A percentile compares a stretch with the other conserved stretches of the same genome.
Conservation (phyloP, 208 protist genomes). For the Leishmania braziliensis region DNA sequence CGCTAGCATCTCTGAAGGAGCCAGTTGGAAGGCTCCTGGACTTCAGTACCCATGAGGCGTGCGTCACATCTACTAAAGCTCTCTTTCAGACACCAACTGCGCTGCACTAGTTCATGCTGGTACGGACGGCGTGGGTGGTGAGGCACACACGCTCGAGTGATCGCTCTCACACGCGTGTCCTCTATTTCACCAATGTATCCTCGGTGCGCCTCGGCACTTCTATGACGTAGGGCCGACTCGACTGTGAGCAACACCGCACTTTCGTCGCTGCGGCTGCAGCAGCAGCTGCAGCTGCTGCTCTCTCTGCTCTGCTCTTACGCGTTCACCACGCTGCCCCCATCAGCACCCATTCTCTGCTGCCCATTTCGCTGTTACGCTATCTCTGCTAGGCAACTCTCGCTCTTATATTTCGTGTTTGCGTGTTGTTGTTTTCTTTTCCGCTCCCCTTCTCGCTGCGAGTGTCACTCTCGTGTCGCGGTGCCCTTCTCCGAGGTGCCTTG, state of each 20-base stretch:
- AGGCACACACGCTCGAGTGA: neutral
- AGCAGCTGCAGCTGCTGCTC: neutral
- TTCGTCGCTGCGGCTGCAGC: neutral
- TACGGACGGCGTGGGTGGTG: neutral
- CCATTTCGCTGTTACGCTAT: conserved; percentile 1
- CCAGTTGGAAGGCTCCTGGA: conserved; percentile 25
- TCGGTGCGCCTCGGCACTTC: neutral
- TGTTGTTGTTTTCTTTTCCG: conserved; percentile 6
- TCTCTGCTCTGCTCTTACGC: neutral
- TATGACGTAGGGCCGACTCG: neutral
- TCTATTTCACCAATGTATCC: neutral
- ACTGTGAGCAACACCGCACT: neutral
- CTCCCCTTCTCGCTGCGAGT: conserved; percentile 1
- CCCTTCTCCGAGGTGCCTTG: too few species aligned
- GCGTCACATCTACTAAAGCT: conserved; percentile 21
- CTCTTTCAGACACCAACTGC: conserved; percentile 26
- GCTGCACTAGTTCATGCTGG: neutral
- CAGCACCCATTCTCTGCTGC: neutral
- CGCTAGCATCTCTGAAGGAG: neutral
- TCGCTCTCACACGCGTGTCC: neutral
- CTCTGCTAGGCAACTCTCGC: neutral
- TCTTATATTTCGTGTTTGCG: neutral
- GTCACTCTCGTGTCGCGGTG: too few species aligned
- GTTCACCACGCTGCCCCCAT: neutral
- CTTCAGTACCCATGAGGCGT: conserved; percentile 43